Percentiles rank a stretch among this genome's conserved stretches.
phyloP scores from a whole-genome alignment of 768 basidiomycete species.

The Cantharellus anzutake region DNA sequence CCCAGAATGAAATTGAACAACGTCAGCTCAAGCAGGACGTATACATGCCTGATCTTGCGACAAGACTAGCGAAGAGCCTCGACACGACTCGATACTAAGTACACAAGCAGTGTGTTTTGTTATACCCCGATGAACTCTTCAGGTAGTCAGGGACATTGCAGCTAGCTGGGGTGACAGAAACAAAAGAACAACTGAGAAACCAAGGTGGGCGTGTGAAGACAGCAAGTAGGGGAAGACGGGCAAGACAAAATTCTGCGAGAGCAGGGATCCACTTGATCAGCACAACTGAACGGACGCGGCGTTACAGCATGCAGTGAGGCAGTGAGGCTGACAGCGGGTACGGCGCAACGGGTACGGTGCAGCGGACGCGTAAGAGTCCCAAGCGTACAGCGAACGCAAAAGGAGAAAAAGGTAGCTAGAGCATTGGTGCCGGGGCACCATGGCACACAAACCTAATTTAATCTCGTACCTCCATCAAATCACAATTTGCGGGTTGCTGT shows the following conservation, averaged over 20 bases:
- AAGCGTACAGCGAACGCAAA: neutral
- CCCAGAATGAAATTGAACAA: too few species aligned
- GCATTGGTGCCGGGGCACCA: too few species aligned
- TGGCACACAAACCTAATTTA: too few species aligned
- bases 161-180: slow-evolving; percentile 54
- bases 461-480: too few species aligned
- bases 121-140: too few species aligned
- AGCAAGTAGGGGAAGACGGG: neutral
- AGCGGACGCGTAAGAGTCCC: neutral
- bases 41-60: too few species aligned
- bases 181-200: slow-evolving; percentile 42
- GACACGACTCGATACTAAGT: too few species aligned
- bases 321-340: neutral
- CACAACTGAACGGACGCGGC: neutral
- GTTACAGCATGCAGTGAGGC: neutral
- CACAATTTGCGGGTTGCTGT: neutral
- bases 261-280: neutral
- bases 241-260: neutral
- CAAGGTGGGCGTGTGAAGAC: too few species aligned
- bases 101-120: too few species aligned
- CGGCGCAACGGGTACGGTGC: neutral
- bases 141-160: slow-evolving; percentile 44
- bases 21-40: too few species aligned
- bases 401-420: too few species aligned
- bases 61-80: too few species aligned